Evolutionary conservation across 305 asterid species (phyloP).

Genomic region (Ilex paraguariensis): DNA sequence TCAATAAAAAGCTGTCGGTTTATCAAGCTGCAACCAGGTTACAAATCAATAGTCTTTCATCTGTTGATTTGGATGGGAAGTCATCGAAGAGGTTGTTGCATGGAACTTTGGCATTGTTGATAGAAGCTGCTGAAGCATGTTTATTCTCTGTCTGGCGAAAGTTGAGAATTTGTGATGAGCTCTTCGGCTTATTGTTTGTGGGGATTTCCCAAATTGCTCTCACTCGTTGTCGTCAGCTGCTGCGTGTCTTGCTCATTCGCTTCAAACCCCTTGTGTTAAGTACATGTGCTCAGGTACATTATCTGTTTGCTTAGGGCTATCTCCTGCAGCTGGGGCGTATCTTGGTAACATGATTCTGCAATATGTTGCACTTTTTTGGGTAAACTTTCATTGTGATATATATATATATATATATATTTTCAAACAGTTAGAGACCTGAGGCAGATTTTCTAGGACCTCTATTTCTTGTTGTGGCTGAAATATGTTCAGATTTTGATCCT

Average conservation of each 20-base stretch:
- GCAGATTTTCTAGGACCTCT: constrained; percentile 97
- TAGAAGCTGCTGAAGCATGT: constrained; percentile 92
- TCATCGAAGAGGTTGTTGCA: constrained; percentile 89
- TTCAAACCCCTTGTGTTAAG: constrained; percentile 85
- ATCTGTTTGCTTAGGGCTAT: constrained; percentile 7
- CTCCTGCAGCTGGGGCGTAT: neutral
- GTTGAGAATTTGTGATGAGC: constrained; percentile 92
- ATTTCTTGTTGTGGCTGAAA: constrained; percentile 96
- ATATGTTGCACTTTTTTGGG: constrained; percentile 12
- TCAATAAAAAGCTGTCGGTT: constrained; percentile 74
- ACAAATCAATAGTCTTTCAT: constrained; percentile 70
- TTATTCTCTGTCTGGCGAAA: constrained; percentile 82
- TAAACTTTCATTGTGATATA: constrained; percentile 11
- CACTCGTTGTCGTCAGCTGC: constrained; percentile 88
- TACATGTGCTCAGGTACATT: constrained; percentile 81
- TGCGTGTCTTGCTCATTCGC: constrained; percentile 85
- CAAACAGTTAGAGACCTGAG: constrained; percentile 76
- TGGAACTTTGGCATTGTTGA: constrained; percentile 79
- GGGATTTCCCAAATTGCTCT: constrained; percentile 90
- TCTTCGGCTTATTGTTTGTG: constrained; percentile 77
- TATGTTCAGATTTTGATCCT: constrained; percentile 98
- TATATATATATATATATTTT: neutral
- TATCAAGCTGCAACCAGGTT: constrained; percentile 82
- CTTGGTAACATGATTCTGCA: neutral
- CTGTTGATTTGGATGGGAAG: constrained; percentile 81